A percentile compares a stretch with the other conserved stretches of the same genome.
Evolutionary conservation across 2,329 filamentous ascomycete species (phyloP).

Genomic region (Immersiporthe knoxdaviesiana): DNA sequence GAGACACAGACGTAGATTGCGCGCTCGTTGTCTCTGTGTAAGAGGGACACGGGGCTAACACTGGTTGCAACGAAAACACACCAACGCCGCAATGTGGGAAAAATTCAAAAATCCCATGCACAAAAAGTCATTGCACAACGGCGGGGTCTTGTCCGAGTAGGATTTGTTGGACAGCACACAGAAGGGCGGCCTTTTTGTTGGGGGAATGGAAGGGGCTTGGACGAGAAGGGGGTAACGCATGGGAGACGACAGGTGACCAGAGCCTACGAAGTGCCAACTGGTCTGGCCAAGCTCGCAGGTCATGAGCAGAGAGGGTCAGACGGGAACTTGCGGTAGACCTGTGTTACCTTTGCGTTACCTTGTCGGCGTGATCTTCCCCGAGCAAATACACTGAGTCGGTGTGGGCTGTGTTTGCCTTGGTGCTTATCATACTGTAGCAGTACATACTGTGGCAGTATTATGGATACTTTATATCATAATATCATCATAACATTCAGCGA

Average conservation of each 20-base stretch:
- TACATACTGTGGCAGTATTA: too few species aligned
- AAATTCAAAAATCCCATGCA: neutral
- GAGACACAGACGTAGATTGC: neutral
- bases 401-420: neutral
- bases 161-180: neutral
- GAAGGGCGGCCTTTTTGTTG: neutral
- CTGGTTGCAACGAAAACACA: neutral
- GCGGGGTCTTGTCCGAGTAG: neutral
- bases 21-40: neutral
- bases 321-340: neutral
- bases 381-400: too few species aligned
- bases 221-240: too few species aligned
- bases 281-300: neutral
- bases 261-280: too few species aligned
- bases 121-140: neutral
- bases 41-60: neutral
- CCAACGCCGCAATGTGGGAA: neutral
- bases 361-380: too few species aligned
- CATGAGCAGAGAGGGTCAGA: neutral
- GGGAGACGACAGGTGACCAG: too few species aligned
- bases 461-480: too few species aligned
- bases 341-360: neutral
- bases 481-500: neutral
- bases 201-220: too few species aligned
- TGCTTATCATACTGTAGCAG: neutral